Base-by-base conservation (phyloP, 2,329 filamentous ascomycete genomes). In the Clarireedia homoeocarpa region DNA sequence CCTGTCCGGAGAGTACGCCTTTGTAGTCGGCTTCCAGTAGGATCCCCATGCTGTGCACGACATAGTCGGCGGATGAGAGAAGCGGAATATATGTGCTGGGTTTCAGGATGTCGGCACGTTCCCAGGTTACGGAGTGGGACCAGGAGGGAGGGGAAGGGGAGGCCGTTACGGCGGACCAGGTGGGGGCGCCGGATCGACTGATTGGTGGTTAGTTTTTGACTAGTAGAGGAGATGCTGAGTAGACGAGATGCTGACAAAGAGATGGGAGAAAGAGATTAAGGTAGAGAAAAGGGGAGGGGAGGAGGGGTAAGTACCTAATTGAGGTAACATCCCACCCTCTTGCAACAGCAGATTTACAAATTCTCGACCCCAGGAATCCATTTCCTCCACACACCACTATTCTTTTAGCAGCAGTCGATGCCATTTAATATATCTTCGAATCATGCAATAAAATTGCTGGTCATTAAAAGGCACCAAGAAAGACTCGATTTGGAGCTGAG, bases 21-120 rank as follows among this genome's bases (percentile, higher is more conserved):
- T 99, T 99, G 82, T 99, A 99, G 76, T 99, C 94, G 50, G 91
- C 91, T 75, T 99, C 94, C 9, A 99, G 82, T 17, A 99, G 79
- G 65, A 99, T 96, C 9, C 94, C 94, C 86, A 97, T 91, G 67
- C 81, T 90, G 77, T 99, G 94, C 48, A 99, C 86, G 26, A 97
- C 91, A 56, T 85, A 91, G 70, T 90, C 83, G 59, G 91, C 89
- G 56, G 81, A 83, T 63, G 83, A 80, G 59, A 99, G 82, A 48
- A 92, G 65, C 82, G 81, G 1, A 91, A 84, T 94, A 94, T 99
- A 36, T 83, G 68, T 0, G 91, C 92, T 0, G 88, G 79, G 9
- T 79, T 77, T 24, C 81, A 60, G 7, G 80, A 63, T 12, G 73
- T 99, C 89, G 66, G 87, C 94, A 62, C 85, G 85, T 65, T 90